Evolutionary conservation across 2,329 filamentous ascomycete species (phyloP), one percentile per base, ranked within the genome.

Genomic region (Diaporthe sp.): DNA sequence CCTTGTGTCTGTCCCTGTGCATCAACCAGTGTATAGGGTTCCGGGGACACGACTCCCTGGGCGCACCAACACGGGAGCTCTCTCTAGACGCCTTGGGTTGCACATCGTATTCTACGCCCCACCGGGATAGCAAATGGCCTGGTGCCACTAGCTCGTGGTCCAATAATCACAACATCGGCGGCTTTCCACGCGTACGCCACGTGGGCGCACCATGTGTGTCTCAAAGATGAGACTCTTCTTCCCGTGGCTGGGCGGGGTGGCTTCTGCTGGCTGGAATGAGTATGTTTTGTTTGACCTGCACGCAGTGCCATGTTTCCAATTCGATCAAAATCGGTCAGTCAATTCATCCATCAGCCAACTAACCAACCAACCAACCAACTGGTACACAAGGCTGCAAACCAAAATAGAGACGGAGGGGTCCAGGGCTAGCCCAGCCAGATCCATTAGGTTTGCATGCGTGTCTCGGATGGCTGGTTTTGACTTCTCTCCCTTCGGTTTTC

Each of bases 131-230:
- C 34, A 22, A 28, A 42, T 25, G 37, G 39, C 22, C 65, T 15
- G 65, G 44, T 68, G 65, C 22, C 65, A 68, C 58, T 19, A 44
- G 58, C 31, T 51, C 31, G 37, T 53, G 62, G 65, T n/a, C 22
- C 46, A 8, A n/a, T 25, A 17, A 25, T n/a, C 28, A 39, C 44
- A 39, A 15, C 31, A 68, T 53, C 65, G 13, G 46, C 65, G 15
- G 31, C 46, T 68, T 49, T 51, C 22, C 65, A 70, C 65, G 65
- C 65, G 65, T 28, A 70, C 65, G 49, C 65, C 65, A 70, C 65
- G 65, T 70, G 65, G 65, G 49, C 49, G 65, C 15, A 55, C 65
- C 49, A 13, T 70, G 5, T 55, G 15, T 55, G 65, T 70, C 65
- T 70, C 46, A 53, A n/a, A 70, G 49, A 8, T 70, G 46, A 55